A percentile compares a stretch with the other conserved stretches of the same genome.
Evolutionary conservation across 108 stramenopile species (phyloP).

Genomic region (Cyclotella choctawhatcheeana): DNA sequence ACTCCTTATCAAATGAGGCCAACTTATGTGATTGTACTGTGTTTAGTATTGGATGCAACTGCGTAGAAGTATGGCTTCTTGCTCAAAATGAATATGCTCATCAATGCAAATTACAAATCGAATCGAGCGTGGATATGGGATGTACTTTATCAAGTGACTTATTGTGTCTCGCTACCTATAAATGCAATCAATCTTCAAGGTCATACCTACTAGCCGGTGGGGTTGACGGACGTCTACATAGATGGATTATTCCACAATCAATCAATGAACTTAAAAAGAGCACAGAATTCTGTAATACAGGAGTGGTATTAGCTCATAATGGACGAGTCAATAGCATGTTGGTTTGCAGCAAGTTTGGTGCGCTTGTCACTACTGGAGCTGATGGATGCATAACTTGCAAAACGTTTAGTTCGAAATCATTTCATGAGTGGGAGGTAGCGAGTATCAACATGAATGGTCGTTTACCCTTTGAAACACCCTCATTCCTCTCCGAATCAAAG

Average conservation of each 20-base stretch:
- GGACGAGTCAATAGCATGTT: conserved; percentile 53
- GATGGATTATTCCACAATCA: conserved; percentile 25
- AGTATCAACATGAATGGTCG: conserved; percentile 2
- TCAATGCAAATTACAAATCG: conserved; percentile 44
- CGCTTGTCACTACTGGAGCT: conserved; percentile 50
- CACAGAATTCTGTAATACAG: conserved; percentile 2
- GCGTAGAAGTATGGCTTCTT: conserved; percentile 55
- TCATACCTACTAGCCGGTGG: conserved; percentile 49
- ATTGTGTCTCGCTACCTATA: conserved; percentile 47
- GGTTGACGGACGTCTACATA: conserved; percentile 61
- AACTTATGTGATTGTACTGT: neutral
- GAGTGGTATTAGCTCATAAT: conserved; percentile 30
- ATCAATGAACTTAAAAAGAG: conserved; percentile 4
- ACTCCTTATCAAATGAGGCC: neutral
- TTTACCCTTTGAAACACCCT: no score
- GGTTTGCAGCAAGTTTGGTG: conserved; percentile 25
- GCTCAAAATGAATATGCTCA: conserved; percentile 25
- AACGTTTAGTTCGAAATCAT: conserved; percentile 4
- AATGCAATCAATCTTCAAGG: neutral
- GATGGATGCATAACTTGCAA: conserved; percentile 39
- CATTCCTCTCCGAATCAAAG: neutral
- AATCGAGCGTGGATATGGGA: conserved; percentile 47
- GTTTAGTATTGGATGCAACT: conserved; percentile 65
- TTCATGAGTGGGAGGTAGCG: conserved; percentile 5
- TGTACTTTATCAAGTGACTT: conserved; percentile 62